Percentiles rank a stretch among this genome's conserved stretches.
These are phyloP conservation scores for Pyrenophora tritici-repentis DNA, from an alignment of 2,329 filamentous ascomycete genomes.

Conservation along the genomic window DNA sequence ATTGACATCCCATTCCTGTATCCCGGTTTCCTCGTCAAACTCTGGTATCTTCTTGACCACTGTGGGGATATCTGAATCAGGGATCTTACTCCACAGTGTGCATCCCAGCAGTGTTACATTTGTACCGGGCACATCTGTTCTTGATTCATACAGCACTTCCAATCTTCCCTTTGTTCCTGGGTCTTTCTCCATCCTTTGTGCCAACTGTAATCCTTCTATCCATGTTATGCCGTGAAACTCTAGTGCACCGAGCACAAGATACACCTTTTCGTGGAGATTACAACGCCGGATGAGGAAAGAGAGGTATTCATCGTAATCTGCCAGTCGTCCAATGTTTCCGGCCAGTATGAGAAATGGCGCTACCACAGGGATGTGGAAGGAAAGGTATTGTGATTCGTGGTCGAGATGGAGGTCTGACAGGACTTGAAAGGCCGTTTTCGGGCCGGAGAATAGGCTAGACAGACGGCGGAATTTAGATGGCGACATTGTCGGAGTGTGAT, in stretches of 20 bases:
- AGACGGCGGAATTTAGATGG: slow-evolving; percentile 28
- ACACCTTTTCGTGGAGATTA: slow-evolving; percentile 39
- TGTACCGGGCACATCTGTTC: slow-evolving; percentile 50
- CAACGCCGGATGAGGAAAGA: slow-evolving; percentile 37
- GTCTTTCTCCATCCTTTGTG: slow-evolving; percentile 36
- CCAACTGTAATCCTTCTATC: slow-evolving; percentile 32
- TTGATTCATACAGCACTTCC: slow-evolving; percentile 52
- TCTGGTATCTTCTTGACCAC: slow-evolving; percentile 58
- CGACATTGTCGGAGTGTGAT: neutral
- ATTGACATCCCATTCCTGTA: slow-evolving; percentile 57
- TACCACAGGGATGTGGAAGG: slow-evolving; percentile 37
- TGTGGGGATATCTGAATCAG: slow-evolving; percentile 44
- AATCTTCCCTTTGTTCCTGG: slow-evolving; percentile 42
- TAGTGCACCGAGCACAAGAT: slow-evolving; percentile 33
- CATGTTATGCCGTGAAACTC: slow-evolving; percentile 36
- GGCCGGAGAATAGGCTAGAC: slow-evolving; percentile 29
- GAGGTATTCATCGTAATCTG: slow-evolving; percentile 40
- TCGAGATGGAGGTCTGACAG: slow-evolving; percentile 42
- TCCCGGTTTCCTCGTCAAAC: slow-evolving; percentile 53
- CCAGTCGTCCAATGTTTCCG: slow-evolving; percentile 39
- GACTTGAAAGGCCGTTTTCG: slow-evolving; percentile 37
- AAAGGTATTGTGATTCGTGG: slow-evolving; percentile 36
- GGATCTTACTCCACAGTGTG: slow-evolving; percentile 62
- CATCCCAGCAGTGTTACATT: slow-evolving; percentile 61
- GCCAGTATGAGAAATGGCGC: slow-evolving; percentile 39